Evolutionary conservation across 371 early-diverging fungal genomes (phyloP).

Genomic region (Mucor velutinosus): DNA sequence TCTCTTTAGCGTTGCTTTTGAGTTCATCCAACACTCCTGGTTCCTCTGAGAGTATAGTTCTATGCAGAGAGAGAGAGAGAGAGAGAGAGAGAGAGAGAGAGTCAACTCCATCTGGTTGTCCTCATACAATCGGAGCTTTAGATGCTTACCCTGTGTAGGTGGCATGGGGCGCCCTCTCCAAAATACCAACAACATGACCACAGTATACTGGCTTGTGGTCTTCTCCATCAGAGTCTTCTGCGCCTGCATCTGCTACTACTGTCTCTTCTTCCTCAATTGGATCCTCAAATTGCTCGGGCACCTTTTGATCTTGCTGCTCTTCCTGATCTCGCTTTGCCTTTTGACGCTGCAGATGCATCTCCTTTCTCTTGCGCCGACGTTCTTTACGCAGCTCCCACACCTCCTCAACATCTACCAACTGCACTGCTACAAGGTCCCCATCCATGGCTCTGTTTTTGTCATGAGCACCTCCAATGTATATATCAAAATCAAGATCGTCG

Average conservation of each 20-base stretch:
- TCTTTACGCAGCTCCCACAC: conserved; percentile 45
- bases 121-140: neutral
- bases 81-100: too few relatives aligned
- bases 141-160: conserved; percentile 50
- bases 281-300: conserved; percentile 8
- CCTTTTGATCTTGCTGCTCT: conserved; percentile 3
- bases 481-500: conserved; percentile 58
- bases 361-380: conserved; percentile 31
- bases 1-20: neutral
- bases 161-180: conserved; percentile 46
- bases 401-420: conserved; percentile 62
- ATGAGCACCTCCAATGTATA: conserved; percentile 69
- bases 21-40: neutral
- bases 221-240: conserved; percentile 21
- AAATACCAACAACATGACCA: conserved; percentile 62
- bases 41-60: neutral
- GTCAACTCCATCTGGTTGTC: neutral
- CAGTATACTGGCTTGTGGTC: conserved; percentile 52
- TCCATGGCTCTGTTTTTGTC: conserved; percentile 82
- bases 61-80: neutral
- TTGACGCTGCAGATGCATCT: neutral
- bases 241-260: conserved; percentile 9
- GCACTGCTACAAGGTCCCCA: conserved; percentile 78
- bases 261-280: conserved; percentile 1
- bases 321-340: neutral